phyloP scores from a whole-genome alignment of 768 basidiomycete genomes.

The Coprinellus micaceus region DNA sequence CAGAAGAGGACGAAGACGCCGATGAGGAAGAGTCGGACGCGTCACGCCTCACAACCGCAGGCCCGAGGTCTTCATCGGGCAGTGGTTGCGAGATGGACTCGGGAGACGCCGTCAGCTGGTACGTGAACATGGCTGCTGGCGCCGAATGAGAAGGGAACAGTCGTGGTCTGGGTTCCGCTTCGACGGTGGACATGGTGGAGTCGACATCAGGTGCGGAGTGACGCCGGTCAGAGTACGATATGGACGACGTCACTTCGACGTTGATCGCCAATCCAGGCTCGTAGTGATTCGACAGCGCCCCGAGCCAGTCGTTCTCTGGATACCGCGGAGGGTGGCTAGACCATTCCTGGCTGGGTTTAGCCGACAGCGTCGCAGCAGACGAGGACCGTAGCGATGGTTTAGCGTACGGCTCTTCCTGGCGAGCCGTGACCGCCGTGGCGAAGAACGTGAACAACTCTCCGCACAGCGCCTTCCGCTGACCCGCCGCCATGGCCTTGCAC shows the following conservation, averaged over 20 bases:
- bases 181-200: not conserved
- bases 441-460: slow-evolving; percentile 11
- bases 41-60: not conserved
- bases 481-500: slow-evolving; percentile 9
- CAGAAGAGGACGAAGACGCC: not conserved
- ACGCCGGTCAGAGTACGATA: not conserved
- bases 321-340: not conserved
- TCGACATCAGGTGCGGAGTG: not conserved
- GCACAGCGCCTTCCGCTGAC: not conserved
- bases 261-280: not conserved
- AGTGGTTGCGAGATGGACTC: not conserved
- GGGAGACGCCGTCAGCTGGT: not conserved
- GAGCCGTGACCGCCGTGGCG: slow-evolving; percentile 3
- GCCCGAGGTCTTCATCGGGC: not conserved
- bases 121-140: not conserved
- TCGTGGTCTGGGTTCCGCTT: not conserved
- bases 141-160: not conserved
- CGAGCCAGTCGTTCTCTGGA: not conserved
- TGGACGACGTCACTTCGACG: not conserved
- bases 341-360: not conserved
- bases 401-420: not conserved
- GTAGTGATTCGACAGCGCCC: not conserved
- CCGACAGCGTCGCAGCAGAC: no score
- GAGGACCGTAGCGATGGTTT: not conserved
- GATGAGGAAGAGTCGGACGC: not conserved